These are phyloP conservation scores for Hemileccinum rubropunctum DNA, from an alignment of 768 basidiomycete species.

Conservation along the genomic window DNA sequence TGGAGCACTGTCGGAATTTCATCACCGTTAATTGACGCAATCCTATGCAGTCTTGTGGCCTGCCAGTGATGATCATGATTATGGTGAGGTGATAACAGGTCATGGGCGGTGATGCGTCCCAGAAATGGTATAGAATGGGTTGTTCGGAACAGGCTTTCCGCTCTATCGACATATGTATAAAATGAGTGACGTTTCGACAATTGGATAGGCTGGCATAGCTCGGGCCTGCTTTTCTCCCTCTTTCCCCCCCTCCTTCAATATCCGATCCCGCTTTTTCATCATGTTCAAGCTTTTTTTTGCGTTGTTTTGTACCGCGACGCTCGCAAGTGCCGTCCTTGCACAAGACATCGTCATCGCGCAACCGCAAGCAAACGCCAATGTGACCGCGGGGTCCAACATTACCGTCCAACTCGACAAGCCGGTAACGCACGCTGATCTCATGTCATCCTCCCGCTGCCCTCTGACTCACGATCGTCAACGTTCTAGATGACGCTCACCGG, in stretches of 20 bases:
- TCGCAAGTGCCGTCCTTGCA: conserved; percentile 30
- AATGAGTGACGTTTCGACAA: not conserved
- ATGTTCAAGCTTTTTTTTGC: conserved; percentile 11
- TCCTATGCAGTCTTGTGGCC: too few relatives aligned
- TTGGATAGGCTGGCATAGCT: too few relatives aligned
- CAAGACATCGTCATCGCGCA: conserved; percentile 39
- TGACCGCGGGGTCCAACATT: conserved; percentile 34
- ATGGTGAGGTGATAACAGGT: too few relatives aligned
- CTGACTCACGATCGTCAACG: not conserved
- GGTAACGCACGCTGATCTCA: conserved; percentile 21
- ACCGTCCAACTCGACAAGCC: conserved; percentile 40
- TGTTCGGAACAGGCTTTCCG: not conserved
- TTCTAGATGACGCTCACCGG: not conserved
- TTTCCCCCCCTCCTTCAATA: too few relatives aligned
- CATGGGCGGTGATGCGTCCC: too few relatives aligned
- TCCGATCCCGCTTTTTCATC: not conserved
- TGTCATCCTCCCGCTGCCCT: too few relatives aligned
- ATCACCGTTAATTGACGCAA: too few relatives aligned
- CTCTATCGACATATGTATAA: not conserved
- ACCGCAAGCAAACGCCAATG: conserved; percentile 32
- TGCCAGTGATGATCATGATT: too few relatives aligned
- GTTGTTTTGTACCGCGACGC: conserved; percentile 1
- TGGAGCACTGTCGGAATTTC: too few relatives aligned
- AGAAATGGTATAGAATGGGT: too few relatives aligned
- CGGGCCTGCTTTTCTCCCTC: too few relatives aligned